Conservation (phyloP, 768 basidiomycete genomes). For the Psilocybe cyanescens region DNA sequence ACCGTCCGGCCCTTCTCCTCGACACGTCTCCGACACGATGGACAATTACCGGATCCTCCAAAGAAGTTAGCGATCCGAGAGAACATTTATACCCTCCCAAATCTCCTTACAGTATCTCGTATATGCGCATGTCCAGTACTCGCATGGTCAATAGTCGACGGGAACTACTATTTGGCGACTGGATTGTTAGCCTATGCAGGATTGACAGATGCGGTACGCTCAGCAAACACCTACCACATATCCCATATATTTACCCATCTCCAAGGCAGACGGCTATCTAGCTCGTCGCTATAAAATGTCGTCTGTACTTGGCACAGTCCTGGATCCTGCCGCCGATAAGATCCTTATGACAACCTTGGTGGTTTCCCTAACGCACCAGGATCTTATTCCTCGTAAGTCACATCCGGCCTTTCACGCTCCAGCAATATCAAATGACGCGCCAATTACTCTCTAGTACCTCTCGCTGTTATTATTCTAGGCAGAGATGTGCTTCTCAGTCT, state of each 20-base stretch:
- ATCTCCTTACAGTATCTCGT: conserved; percentile 84
- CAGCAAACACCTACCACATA: background rate
- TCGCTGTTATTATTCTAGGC: conserved; percentile 87
- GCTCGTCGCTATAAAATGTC: conserved; percentile 87
- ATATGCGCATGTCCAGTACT: conserved; percentile 89
- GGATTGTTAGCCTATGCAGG: conserved; percentile 88
- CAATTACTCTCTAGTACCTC: conserved; percentile 59
- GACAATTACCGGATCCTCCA: conserved; percentile 19
- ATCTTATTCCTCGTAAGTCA: conserved; percentile 77
- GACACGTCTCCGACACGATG: conserved; percentile 20
- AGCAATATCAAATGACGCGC: background rate
- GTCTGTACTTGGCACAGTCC: conserved; percentile 91
- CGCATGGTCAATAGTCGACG: conserved; percentile 87
- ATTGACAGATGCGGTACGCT: conserved; percentile 85
- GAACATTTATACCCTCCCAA: conserved; percentile 95
- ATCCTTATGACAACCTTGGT: conserved; percentile 93
- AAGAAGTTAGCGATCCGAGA: conserved; percentile 55
- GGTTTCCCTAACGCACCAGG: conserved; percentile 81
- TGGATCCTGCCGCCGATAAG: conserved; percentile 98
- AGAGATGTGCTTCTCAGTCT: conserved; percentile 86
- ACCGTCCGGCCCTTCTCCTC: conserved; percentile 22
- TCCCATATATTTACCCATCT: conserved; percentile 5
- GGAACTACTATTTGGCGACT: conserved; percentile 81
- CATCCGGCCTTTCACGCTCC: background rate
- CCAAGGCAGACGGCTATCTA: conserved; percentile 87